Conservation (phyloP, 2,329 filamentous ascomycete genomes). For the Xylogone sp. region DNA sequence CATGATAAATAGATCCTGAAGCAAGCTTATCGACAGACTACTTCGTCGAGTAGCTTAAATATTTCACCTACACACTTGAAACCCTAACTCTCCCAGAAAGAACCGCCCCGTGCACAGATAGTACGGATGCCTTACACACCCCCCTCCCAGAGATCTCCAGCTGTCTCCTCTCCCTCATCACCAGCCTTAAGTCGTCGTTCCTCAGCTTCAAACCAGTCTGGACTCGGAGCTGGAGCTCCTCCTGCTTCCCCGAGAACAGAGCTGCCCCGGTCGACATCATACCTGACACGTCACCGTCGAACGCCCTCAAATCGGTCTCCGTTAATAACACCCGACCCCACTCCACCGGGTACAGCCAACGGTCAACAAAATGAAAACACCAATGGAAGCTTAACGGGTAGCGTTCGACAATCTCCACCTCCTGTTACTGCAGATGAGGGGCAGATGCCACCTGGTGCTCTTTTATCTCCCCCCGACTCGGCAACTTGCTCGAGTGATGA, state of each 20-base stretch:
- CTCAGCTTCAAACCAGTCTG: slow-evolving; percentile 53
- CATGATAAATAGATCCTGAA: neutral
- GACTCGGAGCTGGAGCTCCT: slow-evolving; percentile 27
- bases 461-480: slow-evolving; percentile 91
- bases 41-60: slow-evolving; percentile 14
- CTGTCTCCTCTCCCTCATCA: slow-evolving; percentile 53
- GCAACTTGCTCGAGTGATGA: slow-evolving; percentile 79
- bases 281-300: slow-evolving; percentile 60
- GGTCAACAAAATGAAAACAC: slow-evolving; percentile 19
- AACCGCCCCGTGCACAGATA: slow-evolving; percentile 15
- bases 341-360: slow-evolving; percentile 22
- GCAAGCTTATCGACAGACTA: slow-evolving; percentile 9
- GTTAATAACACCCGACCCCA: slow-evolving; percentile 24
- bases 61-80: slow-evolving; percentile 10
- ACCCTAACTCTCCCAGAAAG: too few relatives aligned
- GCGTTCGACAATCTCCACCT: slow-evolving; percentile 79
- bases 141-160: slow-evolving; percentile 63
- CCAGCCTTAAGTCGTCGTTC: slow-evolving; percentile 55
- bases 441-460: slow-evolving; percentile 75
- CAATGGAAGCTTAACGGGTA: slow-evolving; percentile 37
- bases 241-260: slow-evolving; percentile 38
- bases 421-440: slow-evolving; percentile 68
- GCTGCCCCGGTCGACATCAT: slow-evolving; percentile 62
- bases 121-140: slow-evolving; percentile 83
- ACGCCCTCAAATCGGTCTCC: slow-evolving; percentile 43